Conservation (phyloP, 306 rosid genomes). For the Glycine soja region DNA sequence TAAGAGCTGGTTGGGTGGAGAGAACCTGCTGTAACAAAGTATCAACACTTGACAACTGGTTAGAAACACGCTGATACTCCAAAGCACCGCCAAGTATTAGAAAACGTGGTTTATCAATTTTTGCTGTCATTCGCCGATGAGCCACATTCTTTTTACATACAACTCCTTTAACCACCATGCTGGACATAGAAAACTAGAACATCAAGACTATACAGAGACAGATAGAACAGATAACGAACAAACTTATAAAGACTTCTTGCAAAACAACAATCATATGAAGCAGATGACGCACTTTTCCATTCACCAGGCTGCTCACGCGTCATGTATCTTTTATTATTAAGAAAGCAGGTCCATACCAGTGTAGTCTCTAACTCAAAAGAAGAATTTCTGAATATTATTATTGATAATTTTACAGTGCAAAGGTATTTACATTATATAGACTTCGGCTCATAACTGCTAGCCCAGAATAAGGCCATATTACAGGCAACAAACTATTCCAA, state of each 20-base stretch:
- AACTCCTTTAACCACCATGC: constrained; percentile 86
- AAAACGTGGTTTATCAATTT: constrained; percentile 74
- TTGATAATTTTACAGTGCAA: neutral
- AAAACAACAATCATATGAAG: constrained; percentile 29
- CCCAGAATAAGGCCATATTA: neutral
- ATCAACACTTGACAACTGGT: constrained; percentile 78
- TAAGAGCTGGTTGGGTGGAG: constrained; percentile 24
- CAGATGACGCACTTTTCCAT: constrained; percentile 41
- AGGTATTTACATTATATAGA: neutral
- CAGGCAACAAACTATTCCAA: neutral
- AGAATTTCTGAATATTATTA: neutral
- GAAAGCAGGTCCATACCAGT: constrained; percentile 8
- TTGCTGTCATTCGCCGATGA: constrained; percentile 84
- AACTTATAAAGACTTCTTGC: constrained; percentile 25
- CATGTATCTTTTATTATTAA: constrained; percentile 32
- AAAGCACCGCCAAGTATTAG: constrained; percentile 89
- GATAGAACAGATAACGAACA: constrained; percentile 30
- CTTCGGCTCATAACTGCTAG: neutral
- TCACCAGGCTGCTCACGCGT: constrained; percentile 5
- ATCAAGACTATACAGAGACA: constrained; percentile 41
- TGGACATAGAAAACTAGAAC: constrained; percentile 56
- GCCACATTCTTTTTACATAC: constrained; percentile 94
- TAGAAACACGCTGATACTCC: constrained; percentile 92
- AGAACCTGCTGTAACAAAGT: constrained; percentile 93
- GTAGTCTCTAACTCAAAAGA: neutral